Evolutionary conservation across 2,329 filamentous ascomycete species (phyloP).

Genomic region (Diaporthe humulicola): DNA sequence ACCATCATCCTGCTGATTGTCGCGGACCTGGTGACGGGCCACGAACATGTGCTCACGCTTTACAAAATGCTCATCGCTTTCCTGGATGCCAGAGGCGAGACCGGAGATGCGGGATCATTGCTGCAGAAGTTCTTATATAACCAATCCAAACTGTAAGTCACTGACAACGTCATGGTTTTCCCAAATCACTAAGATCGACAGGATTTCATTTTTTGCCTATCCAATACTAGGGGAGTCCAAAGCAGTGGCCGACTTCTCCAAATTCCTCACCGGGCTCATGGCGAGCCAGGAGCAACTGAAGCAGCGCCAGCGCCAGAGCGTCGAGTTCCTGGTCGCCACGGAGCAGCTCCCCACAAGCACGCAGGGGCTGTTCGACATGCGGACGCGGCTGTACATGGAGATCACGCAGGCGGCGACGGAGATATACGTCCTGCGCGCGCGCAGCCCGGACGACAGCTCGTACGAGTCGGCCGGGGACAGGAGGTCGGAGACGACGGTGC

Average conservation of each 20-base stretch:
- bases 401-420: conserved; percentile 28
- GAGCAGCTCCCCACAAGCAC: background rate
- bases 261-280: conserved; percentile 24
- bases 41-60: conserved; percentile 36
- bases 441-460: background rate
- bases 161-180: background rate
- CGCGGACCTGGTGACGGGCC: conserved; percentile 36
- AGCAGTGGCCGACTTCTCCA: conserved; percentile 32
- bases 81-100: conserved; percentile 27
- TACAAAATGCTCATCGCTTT: conserved; percentile 39
- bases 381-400: conserved; percentile 34
- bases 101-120: background rate
- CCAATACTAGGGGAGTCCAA: conserved; percentile 35
- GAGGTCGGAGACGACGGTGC: background rate
- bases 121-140: conserved; percentile 32
- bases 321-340: conserved; percentile 15
- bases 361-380: background rate
- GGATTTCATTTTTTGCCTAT: conserved; percentile 35
- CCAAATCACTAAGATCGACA: background rate
- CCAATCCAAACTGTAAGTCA: conserved; percentile 35
- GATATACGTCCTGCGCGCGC: conserved; percentile 34
- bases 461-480: background rate
- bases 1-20: conserved; percentile 36
- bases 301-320: conserved; percentile 17
- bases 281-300: conserved; percentile 11